These are phyloP conservation scores for Mycena albidolilacea DNA, from an alignment of 768 basidiomycete species.

Conservation along the genomic window DNA sequence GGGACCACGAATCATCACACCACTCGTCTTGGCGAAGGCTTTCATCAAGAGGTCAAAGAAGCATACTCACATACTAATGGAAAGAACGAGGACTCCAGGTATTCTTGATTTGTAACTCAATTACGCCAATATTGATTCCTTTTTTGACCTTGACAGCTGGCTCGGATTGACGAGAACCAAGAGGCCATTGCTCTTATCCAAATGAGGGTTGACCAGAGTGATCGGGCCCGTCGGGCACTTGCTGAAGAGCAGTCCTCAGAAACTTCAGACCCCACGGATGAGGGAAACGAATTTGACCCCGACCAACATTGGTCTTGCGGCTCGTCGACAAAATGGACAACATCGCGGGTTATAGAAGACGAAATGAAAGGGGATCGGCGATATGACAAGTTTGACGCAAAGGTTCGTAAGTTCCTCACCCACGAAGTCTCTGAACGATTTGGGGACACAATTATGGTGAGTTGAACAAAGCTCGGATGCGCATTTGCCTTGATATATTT, in stretches of 20 bases:
- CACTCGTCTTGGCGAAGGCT: no score
- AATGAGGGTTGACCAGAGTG: neutral
- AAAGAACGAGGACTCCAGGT: no score
- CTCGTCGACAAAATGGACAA: conserved; percentile 2
- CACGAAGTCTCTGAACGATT: neutral
- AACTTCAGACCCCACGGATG: neutral
- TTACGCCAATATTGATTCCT: no score
- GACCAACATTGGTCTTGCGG: neutral
- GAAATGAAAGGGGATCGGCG: conserved; percentile 5
- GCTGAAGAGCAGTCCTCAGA: conserved; percentile 3
- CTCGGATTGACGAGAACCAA: no score
- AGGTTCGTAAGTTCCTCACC: conserved; percentile 6
- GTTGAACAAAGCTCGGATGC: neutral
- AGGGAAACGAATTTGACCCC: neutral
- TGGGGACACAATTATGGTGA: conserved; percentile 21
- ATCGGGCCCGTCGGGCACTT: neutral
- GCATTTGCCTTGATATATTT: neutral
- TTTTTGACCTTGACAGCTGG: no score
- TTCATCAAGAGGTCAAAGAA: no score
- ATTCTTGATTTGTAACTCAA: no score
- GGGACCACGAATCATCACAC: no score
- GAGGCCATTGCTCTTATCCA: no score
- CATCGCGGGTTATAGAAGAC: conserved; percentile 3
- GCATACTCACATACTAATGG: no score
- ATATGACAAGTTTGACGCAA: conserved; percentile 2